A percentile compares a stretch with the other conserved stretches of the same genome.
These are phyloP conservation scores for Cercospora zeina DNA, from an alignment of 2,329 filamentous ascomycete genomes.

Conservation along the genomic window DNA sequence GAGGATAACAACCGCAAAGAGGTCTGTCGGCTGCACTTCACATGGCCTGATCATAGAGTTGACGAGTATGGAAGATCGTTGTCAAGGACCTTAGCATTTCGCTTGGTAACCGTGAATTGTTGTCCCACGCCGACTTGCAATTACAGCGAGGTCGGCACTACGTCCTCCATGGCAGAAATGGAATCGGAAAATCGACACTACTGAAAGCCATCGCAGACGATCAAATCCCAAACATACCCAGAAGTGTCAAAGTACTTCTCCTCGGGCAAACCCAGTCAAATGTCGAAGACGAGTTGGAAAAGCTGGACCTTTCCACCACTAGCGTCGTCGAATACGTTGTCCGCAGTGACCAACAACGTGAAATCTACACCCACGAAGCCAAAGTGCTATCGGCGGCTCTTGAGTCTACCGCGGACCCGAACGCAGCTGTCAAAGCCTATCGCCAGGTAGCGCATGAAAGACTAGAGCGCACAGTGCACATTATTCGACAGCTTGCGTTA, in stretches of 20 bases:
- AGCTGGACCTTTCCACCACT: conserved; percentile 12
- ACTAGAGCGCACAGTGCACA: conserved; percentile 24
- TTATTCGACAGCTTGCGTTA: conserved; percentile 60
- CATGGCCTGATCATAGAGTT: not conserved
- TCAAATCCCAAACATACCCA: conserved; percentile 72
- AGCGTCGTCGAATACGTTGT: conserved; percentile 34
- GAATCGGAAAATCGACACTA: conserved; percentile 78
- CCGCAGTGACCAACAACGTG: conserved; percentile 28
- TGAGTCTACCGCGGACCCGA: conserved; percentile 18
- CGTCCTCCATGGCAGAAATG: conserved; percentile 77
- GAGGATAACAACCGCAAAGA: conserved; percentile 32
- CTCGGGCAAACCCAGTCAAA: conserved; percentile 64
- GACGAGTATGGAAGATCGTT: conserved; percentile 39
- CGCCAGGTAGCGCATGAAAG: conserved; percentile 26
- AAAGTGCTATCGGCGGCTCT: conserved; percentile 22
- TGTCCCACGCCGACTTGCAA: conserved; percentile 67
- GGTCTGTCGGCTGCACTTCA: conserved; percentile 13
- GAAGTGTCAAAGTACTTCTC: conserved; percentile 64
- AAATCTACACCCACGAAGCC: conserved; percentile 27
- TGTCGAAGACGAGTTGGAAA: conserved; percentile 21
- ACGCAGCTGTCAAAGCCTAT: conserved; percentile 24
- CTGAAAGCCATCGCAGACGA: conserved; percentile 75
- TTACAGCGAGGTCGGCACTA: conserved; percentile 74
- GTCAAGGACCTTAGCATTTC: conserved; percentile 71
- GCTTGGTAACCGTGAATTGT: conserved; percentile 62